phyloP scores from a whole-genome alignment of 2,329 filamentous ascomycete species.

The Penicillium sp. region DNA sequence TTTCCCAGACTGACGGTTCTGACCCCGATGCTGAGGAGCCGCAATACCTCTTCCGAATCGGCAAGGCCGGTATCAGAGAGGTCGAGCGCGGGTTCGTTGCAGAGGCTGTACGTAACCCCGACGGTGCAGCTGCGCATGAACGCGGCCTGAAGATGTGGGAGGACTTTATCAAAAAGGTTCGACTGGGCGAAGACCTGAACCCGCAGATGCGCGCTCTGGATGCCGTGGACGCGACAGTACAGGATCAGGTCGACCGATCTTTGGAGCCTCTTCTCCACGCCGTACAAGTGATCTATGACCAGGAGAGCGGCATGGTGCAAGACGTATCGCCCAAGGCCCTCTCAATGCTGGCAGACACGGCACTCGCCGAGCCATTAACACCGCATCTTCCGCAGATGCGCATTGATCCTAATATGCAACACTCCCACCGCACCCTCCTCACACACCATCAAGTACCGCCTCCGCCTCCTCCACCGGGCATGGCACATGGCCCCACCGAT shows the following conservation, averaged over 20 bases:
- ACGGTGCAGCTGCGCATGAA: slow-evolving; percentile 34
- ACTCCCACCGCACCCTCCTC: slow-evolving; percentile 31
- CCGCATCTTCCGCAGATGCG: slow-evolving; percentile 42
- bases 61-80: slow-evolving; percentile 20
- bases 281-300: slow-evolving; percentile 20
- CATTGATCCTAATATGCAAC: slow-evolving; percentile 44
- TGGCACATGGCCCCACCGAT: slow-evolving; percentile 29
- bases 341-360: slow-evolving; percentile 35
- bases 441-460: slow-evolving; percentile 24
- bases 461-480: slow-evolving; percentile 15
- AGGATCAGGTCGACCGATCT: slow-evolving; percentile 23
- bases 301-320: background rate
- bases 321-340: slow-evolving; percentile 27
- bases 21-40: slow-evolving; percentile 29
- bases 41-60: slow-evolving; percentile 20
- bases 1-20: slow-evolving; percentile 28
- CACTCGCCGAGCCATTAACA: slow-evolving; percentile 14
- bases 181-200: slow-evolving; percentile 36
- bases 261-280: slow-evolving; percentile 30
- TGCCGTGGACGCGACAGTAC: slow-evolving; percentile 19
- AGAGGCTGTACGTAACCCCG: slow-evolving; percentile 31
- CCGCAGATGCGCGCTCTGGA: slow-evolving; percentile 39
- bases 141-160: slow-evolving; percentile 38
- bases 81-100: slow-evolving; percentile 36
- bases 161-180: slow-evolving; percentile 39